Evolutionary conservation across 805 yeast genomes (phyloP), one percentile per base, ranked within the genome.

Genomic region (Candida fluviatilis): DNA sequence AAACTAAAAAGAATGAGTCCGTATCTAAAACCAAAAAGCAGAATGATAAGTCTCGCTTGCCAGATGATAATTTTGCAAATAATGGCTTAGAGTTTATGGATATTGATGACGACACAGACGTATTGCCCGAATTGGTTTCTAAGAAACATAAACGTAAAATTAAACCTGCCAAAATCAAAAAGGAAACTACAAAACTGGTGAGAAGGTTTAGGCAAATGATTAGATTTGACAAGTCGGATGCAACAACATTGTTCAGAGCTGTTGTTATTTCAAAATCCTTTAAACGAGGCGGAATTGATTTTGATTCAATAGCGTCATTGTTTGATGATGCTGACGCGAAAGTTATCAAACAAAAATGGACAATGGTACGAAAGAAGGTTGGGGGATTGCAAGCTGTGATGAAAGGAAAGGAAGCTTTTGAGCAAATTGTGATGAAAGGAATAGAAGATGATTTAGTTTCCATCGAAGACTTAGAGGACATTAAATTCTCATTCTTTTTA

Each of bases 241-340:
- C 76, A 1, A 73, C 80, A 16, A 62, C 69, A 2, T 62, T 88
- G 28, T 75, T 79, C 47, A 71, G 86, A 43, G 73, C 82, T 2
- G 83, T 83, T 11, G 77, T 84, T 10, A 80, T 86, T 14, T 75
- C 82, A 3, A 80, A 82, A 44, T 74, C 89, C 12, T 70, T 84
- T 28, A 54, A 55, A 13, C 69, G 75, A 31, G 76, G 76, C 12
- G 59, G 62, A 5, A 82, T 85, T 27, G 80, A 78, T 42, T 89
- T 95, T 84, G 71, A 69, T 0, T 58, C 69, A 25, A 78, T 89
- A 5, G 68, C 82, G 0, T 52, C 50, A 0, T 54, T 76, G 4
- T 73, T 84, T 34, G 67, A 61, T 4, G 71, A 57, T 13, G 52
- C 62, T 24, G 58, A 53, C 18, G 61, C 73, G 1, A 75, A 69